phyloP scores from a whole-genome alignment of 139 green algal species.

The Chlamydomonas sphaeroides region DNA sequence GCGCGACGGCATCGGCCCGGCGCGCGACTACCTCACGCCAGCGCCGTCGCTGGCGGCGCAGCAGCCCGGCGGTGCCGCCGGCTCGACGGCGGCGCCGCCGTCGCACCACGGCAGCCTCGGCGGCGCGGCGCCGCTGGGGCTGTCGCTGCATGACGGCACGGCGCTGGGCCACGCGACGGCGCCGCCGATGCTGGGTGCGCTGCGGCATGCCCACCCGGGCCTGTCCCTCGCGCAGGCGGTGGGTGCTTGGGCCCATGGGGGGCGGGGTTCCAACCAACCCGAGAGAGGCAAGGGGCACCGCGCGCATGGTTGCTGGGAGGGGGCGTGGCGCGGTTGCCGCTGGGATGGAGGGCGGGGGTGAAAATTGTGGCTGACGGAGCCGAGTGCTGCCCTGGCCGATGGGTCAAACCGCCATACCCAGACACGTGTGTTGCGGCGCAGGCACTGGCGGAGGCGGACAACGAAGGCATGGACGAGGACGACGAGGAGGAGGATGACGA shows the following conservation, averaged over 20 bases:
- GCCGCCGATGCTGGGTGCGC: constrained; percentile 3
- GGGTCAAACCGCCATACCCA: no score
- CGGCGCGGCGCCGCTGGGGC: neutral
- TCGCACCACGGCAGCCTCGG: neutral
- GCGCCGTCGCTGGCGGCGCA: neutral
- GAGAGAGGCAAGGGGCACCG: no score
- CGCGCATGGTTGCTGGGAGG: no score
- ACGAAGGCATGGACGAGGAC: neutral
- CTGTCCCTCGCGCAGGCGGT: constrained; percentile 29
- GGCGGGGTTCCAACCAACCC: no score
- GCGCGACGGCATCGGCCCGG: constrained; percentile 31
- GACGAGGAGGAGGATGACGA: neutral
- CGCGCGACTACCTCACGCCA: constrained; percentile 21
- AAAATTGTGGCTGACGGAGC: no score
- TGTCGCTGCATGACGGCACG: neutral
- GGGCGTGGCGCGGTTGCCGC: no score
- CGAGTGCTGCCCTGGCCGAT: neutral
- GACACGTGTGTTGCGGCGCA: no score
- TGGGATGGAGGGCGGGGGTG: no score
- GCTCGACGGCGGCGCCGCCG: neutral
- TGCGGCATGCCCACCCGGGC: constrained; percentile 14
- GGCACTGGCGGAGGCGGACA: constrained; percentile 8
- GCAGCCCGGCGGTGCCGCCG: neutral
- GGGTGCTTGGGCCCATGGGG: neutral
- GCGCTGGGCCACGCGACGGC: constrained; percentile 16